Evolutionary conservation across 345 rosid species (phyloP).

Genomic region (sweet orange (Citrus sinensis)): DVS_A1.0 CM039166.1:24192001-24192500

Average conservation of each 20-base stretch:
- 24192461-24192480: slow-evolving; percentile 19
- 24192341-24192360: background rate
- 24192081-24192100: background rate
- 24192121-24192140: background rate
- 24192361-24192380: slow-evolving; percentile 22
- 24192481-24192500: background rate
- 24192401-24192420: slow-evolving; percentile 53
- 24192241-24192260: slow-evolving; percentile 30
- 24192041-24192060: slow-evolving; percentile 11
- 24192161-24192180: slow-evolving; percentile 13
- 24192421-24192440: slow-evolving; percentile 43
- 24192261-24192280: slow-evolving; percentile 31
- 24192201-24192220: slow-evolving; percentile 48
- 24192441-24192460: slow-evolving; percentile 10
- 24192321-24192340: background rate
- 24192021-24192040: background rate
- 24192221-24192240: slow-evolving; percentile 45
- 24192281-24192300: slow-evolving; percentile 29
- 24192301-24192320: background rate
- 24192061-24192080: background rate
- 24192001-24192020: background rate
- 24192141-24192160: background rate
- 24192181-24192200: slow-evolving; percentile 11
- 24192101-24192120: background rate
- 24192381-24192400: slow-evolving; percentile 52